Conservation (phyloP, 2,329 filamentous ascomycete genomes). For the Trichoderma guizhouense region DNA sequence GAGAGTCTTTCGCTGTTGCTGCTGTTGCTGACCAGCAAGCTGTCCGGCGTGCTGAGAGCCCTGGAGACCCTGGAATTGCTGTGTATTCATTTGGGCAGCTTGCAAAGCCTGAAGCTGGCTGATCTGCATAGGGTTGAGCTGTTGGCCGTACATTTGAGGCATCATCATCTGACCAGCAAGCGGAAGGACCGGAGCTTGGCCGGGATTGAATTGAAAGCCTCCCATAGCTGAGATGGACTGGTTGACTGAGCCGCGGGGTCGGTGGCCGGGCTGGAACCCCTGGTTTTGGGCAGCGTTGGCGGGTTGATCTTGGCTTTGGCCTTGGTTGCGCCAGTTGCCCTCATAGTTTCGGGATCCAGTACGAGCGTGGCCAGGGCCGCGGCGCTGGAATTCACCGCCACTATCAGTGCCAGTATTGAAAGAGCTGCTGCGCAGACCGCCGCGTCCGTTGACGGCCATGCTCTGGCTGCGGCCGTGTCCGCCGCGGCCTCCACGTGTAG, state of each 20-base stretch:
- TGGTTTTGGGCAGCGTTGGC: constrained; percentile 53
- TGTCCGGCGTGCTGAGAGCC: constrained; percentile 71
- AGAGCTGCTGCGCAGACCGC: constrained; percentile 65
- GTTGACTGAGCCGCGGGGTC: constrained; percentile 77
- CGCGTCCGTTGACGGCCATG: constrained; percentile 73
- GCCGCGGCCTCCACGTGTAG: constrained; percentile 54
- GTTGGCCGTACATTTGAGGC: constrained; percentile 82
- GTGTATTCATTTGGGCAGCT: constrained; percentile 77
- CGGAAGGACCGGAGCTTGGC: constrained; percentile 83
- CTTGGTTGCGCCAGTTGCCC: constrained; percentile 91
- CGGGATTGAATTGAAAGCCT: constrained; percentile 77
- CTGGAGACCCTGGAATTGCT: constrained; percentile 66
- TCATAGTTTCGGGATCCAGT: constrained; percentile 92
- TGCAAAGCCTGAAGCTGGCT: constrained; percentile 90
- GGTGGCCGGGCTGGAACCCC: constrained; percentile 89
- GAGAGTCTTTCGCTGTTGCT: constrained; percentile 94
- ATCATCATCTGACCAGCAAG: constrained; percentile 83
- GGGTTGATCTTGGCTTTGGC: constrained; percentile 58
- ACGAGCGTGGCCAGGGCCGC: constrained; percentile 77
- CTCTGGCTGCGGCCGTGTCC: constrained; percentile 80
- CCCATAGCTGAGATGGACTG: constrained; percentile 82
- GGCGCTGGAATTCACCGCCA: constrained; percentile 63
- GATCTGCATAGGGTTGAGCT: constrained; percentile 82
- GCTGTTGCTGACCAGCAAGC: constrained; percentile 63
- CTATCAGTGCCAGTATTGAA: constrained; percentile 46